Evolutionary conservation across 768 basidiomycete species (phyloP).

Genomic region (Psilocybe tampanensis): DNA sequence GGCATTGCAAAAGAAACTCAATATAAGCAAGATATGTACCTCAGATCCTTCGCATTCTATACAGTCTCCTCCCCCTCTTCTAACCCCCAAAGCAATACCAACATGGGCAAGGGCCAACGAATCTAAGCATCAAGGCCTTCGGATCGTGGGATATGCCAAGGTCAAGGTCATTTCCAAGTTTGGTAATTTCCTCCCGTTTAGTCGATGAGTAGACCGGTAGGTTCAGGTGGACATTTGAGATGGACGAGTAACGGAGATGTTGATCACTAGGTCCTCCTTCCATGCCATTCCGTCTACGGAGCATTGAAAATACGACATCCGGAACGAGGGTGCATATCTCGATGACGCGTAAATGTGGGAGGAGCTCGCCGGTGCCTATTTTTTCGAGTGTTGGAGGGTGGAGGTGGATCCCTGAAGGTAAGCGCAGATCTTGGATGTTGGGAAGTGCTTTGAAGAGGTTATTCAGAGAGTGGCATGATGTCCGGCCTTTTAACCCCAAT

Average conservation of each 20-base stretch:
- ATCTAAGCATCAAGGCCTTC: background rate
- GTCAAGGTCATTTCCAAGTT: background rate
- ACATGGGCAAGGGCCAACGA: background rate
- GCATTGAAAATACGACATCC: background rate
- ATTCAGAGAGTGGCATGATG: background rate
- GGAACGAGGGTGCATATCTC: background rate
- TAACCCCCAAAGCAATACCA: background rate
- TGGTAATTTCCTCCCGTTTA: background rate
- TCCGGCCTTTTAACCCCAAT: background rate
- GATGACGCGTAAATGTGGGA: background rate
- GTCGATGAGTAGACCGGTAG: background rate
- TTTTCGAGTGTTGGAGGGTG: background rate
- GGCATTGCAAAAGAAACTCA: too few species aligned
- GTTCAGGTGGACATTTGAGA: background rate
- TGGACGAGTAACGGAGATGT: background rate
- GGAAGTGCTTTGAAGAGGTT: background rate
- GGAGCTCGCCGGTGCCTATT: background rate
- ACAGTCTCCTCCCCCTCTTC: background rate
- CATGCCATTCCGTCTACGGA: background rate
- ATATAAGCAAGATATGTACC: too few species aligned
- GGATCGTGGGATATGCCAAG: background rate
- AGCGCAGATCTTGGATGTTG: background rate
- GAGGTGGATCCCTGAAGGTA: background rate
- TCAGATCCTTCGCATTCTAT: background rate
- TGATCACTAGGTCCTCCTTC: background rate